A percentile compares a stretch with the other conserved stretches of the same genome.
Evolutionary conservation across 225 moss, liverwort and hornwort genomes (phyloP).

Genomic region (Rhytidiadelphus loreus): DNA sequence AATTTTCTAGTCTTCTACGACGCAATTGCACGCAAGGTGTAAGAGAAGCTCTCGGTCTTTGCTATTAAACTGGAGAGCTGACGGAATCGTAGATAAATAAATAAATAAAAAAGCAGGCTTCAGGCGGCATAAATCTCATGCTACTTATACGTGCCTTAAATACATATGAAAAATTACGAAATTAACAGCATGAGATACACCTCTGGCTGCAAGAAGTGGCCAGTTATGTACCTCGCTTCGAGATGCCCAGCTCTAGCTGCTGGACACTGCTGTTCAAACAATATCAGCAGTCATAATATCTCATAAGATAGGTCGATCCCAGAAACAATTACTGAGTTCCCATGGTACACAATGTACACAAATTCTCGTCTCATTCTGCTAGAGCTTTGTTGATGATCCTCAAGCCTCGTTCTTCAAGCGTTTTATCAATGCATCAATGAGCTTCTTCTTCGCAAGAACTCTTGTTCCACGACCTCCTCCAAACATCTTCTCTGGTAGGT

Average conservation of each 20-base stretch:
- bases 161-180: not conserved
- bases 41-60: not conserved
- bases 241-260: conserved; percentile 3
- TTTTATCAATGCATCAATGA: conserved; percentile 61
- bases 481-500: conserved; percentile 64
- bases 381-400: conserved; percentile 1
- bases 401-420: conserved; percentile 68
- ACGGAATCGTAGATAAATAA: not conserved
- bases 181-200: not conserved
- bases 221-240: conserved; percentile 7
- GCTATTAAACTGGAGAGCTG: not conserved
- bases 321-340: conserved; percentile 3
- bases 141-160: not conserved
- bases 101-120: not conserved
- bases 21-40: conserved; percentile 1
- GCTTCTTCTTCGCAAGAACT: conserved; percentile 70
- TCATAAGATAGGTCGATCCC: not conserved
- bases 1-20: not conserved
- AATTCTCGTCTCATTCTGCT: conserved; percentile 5
- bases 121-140: not conserved
- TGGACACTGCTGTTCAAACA: not conserved
- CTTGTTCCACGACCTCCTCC: conserved; percentile 48
- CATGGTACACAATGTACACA: conserved; percentile 41
- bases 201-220: conserved; percentile 5
- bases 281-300: not conserved